Evolutionary conservation across 495 filamentous ascomycete genomes (phyloP), one percentile per base, ranked within the genome.

Genomic region (Daldinia childiae): DNA sequence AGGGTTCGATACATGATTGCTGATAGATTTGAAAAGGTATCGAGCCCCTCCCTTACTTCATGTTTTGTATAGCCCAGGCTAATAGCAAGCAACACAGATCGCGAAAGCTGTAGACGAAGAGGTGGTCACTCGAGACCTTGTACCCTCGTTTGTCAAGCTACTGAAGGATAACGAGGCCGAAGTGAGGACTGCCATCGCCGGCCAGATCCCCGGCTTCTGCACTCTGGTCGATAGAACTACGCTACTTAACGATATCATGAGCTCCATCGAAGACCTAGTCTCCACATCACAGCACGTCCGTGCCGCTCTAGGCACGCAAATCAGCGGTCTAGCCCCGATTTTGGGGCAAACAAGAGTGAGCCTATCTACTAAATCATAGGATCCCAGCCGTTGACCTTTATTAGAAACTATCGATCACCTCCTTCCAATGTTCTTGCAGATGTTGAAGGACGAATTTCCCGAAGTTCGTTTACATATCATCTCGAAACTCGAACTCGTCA

Each of bases 391-490:
- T 64, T 76, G 57, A 69, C 30, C 30, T 60, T 11, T 38, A 0
- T 8, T 32, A 96, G 93, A 79, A 79, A 99, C 95, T 39, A 98
- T 97, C 68, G 88, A 94, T 63, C 95, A 98, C 75, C 91, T 99
- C 66, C 89, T 99, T 43, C 95, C 95, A 39, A 99, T 99, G 96
- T 99, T 99, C 82, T 86, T 98, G 39, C 92, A 96, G 77, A 99
- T 99, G 95, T 90, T 99, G 56, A 99, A 99, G 83, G 95, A 99
- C 78, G 95, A 99, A 75, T 98, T 97, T 81, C 95, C 95, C 34
- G 96, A 98, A 77, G 95, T 99, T 59, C 91, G 95, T 43, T 86
- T 99, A 41, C 96, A 98, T 81, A 99, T 99, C 77, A 99, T 99
- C 77, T 98, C 95, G 3, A 99, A 98, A 82, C 87, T 99, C 55